Percentiles rank a stretch among this genome's conserved stretches.
These are phyloP conservation scores for Trypanosomatidae sp. DNA, from an alignment of 208 protist species.

Conservation along the genomic window DNA sequence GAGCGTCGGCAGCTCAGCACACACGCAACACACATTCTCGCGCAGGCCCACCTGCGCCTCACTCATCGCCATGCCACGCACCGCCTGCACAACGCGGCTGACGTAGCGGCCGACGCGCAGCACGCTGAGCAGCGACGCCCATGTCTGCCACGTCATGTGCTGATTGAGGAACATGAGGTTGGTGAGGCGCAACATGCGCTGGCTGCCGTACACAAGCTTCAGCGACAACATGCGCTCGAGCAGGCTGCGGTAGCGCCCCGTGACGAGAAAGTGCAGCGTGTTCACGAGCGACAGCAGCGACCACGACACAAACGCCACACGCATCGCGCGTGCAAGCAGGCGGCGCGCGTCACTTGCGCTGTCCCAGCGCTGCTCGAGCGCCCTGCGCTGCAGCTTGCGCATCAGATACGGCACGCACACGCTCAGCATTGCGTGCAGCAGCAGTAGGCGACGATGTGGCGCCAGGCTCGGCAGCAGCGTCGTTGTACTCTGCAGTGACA, in stretches of 20 bases:
- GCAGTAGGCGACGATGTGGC: conserved; percentile 36
- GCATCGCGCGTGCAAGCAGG: too few species aligned
- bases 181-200: conserved; percentile 63
- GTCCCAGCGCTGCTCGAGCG: conserved; percentile 74
- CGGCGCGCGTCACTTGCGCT: conserved; percentile 7
- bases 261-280: conserved; percentile 76
- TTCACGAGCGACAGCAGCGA: conserved; percentile 56
- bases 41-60: conserved; percentile 5
- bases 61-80: conserved; percentile 14
- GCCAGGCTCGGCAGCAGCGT: conserved; percentile 45
- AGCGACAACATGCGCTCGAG: conserved; percentile 71
- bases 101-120: conserved; percentile 63
- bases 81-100: conserved; percentile 20
- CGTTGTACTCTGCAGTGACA: conserved; percentile 26
- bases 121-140: conserved; percentile 57
- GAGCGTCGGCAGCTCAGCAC: conserved; percentile 41
- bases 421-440: conserved; percentile 58
- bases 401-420: conserved; percentile 61
- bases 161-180: conserved; percentile 85
- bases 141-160: conserved; percentile 71
- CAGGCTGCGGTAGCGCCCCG: conserved; percentile 75
- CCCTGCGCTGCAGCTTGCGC: conserved; percentile 52
- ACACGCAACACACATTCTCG: conserved; percentile 62
- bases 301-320: conserved; percentile 38
- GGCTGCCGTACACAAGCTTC: conserved; percentile 74